Conservation (phyloP, 2,329 filamentous ascomycete genomes). For the Nothopassalora personata region DNA sequence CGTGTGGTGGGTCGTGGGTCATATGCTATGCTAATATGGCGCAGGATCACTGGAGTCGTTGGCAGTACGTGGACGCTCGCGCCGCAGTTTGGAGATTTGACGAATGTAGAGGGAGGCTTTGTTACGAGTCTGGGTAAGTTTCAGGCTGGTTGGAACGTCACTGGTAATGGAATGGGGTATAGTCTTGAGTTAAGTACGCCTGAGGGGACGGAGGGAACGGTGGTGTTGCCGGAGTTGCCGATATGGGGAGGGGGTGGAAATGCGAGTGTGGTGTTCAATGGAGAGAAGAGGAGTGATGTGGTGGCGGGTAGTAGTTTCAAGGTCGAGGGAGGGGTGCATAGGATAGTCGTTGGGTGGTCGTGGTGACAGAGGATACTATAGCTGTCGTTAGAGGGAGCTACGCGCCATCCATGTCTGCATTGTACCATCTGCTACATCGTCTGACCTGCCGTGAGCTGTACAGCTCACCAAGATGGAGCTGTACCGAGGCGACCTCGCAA, state of each 20-base stretch:
- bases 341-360: neutral
- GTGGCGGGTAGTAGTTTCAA: neutral
- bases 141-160: slow-evolving; percentile 32
- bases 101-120: slow-evolving; percentile 42
- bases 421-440: too few species aligned
- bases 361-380: neutral
- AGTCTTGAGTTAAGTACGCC: slow-evolving; percentile 25
- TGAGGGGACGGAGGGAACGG: slow-evolving; percentile 26
- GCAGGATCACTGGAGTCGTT: slow-evolving; percentile 33
- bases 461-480: neutral
- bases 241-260: neutral
- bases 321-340: slow-evolving; percentile 1
- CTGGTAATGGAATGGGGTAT: slow-evolving; percentile 14
- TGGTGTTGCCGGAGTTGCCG: slow-evolving; percentile 23
- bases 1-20: too few species aligned
- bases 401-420: too few species aligned
- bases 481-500: neutral
- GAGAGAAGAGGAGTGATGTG: neutral
- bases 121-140: slow-evolving; percentile 42
- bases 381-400: too few species aligned
- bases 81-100: slow-evolving; percentile 44
- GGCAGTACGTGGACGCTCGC: slow-evolving; percentile 41
- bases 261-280: neutral
- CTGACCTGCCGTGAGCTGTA: neutral
- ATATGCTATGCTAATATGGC: too few species aligned